Evolutionary conservation across 768 basidiomycete species (phyloP), one percentile per base, ranked within the genome.

Genomic region (Chalciporus chontae): DNA sequence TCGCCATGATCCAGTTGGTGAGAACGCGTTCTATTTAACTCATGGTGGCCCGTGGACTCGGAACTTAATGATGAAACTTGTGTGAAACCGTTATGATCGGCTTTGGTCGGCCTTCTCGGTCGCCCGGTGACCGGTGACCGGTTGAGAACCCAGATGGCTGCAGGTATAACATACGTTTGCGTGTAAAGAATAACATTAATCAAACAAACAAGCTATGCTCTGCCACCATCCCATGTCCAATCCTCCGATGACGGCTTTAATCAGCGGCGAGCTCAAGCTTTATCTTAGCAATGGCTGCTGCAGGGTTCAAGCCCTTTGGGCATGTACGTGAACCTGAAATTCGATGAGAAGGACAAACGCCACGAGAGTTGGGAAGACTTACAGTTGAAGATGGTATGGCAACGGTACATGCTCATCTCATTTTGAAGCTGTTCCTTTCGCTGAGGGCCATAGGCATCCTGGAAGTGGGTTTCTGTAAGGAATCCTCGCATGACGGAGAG

Each of bases 341-440:
- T 6, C 1, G 18, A 29, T 53, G 43, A 53, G 14, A 24, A 55
- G 44, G 36, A 1, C 26, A 26, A 26, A 15, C 1, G 27, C 15
- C 5, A 14, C 23, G 45, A 34, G 40, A 40, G 18, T 0, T 15
- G 34, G 6, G 14, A 27, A 32, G 40, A 69, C 78, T 24, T 50
- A 88, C 92, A 92, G 73, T 96, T 96, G 78, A 97, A 96, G 74
- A 96, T 97, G 43, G 95, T 97, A 72, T 97, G 95, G 77, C 95
- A 98, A 51, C 95, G 83, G 76, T 96, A 99, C 68, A 99, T 71
- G 65, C 91, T 94, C 79, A 98, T 78, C 63, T 92, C 87, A 71
- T 99, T 99, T 73, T 97, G 90, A 57, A 99, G 77, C 62, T 84
- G 84, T 66, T 94, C 93, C 77, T 87, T 93, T 52, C 95, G 81